Evolutionary conservation across 2,329 filamentous ascomycete genomes (phyloP).

Genomic region (Pseudocercospora macadamiae): DNA sequence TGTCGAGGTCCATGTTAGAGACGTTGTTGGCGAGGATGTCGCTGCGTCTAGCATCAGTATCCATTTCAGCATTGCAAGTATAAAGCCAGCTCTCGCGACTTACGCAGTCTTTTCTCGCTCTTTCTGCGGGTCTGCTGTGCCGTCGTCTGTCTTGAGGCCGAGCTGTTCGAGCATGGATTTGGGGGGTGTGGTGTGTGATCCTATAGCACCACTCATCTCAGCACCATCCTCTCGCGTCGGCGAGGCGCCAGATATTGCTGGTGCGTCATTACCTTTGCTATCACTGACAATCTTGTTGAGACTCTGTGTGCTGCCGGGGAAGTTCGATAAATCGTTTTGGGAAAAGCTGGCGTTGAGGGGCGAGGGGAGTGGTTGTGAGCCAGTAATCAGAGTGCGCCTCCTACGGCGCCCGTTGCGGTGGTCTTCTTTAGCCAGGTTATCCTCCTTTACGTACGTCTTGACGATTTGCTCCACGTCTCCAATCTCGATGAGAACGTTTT

Average conservation of each 20-base stretch:
- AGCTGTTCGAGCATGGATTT: conserved; percentile 64
- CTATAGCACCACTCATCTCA: conserved; percentile 61
- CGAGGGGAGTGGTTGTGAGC: conserved; percentile 92
- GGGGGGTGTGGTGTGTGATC: conserved; percentile 42
- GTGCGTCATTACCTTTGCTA: conserved; percentile 56
- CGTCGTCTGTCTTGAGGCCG: conserved; percentile 49
- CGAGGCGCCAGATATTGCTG: conserved; percentile 46
- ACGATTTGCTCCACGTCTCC: conserved; percentile 99
- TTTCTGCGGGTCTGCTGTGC: conserved; percentile 62
- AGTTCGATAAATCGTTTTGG: conserved; percentile 68
- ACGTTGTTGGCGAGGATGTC: conserved; percentile 91
- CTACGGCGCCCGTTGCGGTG: conserved; percentile 89
- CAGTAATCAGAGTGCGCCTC: conserved; percentile 91
- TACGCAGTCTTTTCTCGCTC: conserved; percentile 93
- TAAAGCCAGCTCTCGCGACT: conserved; percentile 44
- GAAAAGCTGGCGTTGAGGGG: conserved; percentile 92
- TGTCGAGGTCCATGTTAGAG: conserved; percentile 91
- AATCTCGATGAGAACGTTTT: conserved; percentile 98
- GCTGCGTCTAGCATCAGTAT: conserved; percentile 37
- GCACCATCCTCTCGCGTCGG: conserved; percentile 45
- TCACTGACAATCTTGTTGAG: conserved; percentile 84
- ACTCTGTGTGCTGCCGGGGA: conserved; percentile 66
- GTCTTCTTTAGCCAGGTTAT: conserved; percentile 71
- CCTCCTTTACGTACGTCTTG: conserved; percentile 89
- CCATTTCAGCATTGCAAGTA: conserved; percentile 24